A percentile compares a stretch with the other conserved stretches of the same genome.
Evolutionary conservation across 2,329 filamentous ascomycete genomes (phyloP).

Genomic region (Exophiala sp.): DNA sequence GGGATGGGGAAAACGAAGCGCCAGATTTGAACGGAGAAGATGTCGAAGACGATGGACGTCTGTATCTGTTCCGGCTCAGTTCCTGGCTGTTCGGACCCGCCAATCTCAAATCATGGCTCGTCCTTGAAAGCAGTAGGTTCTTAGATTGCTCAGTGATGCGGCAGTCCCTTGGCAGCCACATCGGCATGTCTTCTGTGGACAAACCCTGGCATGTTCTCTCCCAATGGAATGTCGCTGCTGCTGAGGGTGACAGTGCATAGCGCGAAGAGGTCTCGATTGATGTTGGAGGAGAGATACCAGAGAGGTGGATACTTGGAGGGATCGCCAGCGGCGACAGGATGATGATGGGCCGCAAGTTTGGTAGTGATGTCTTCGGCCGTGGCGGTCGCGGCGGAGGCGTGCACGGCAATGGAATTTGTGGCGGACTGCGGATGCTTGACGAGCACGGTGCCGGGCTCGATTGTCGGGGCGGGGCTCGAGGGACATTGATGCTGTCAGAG

Average conservation of each 20-base stretch:
- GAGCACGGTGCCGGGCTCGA: neutral
- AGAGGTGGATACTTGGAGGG: constrained; percentile 1
- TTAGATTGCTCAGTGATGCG: too few relatives aligned
- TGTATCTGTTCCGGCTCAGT: too few relatives aligned
- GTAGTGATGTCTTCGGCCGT: constrained; percentile 23
- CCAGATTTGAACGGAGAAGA: too few relatives aligned
- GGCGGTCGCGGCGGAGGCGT: constrained; percentile 22
- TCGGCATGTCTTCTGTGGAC: neutral
- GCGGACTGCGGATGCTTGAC: neutral
- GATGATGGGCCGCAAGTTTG: constrained; percentile 24
- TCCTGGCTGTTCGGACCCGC: too few relatives aligned
- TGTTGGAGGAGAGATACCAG: neutral
- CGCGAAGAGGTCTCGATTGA: neutral
- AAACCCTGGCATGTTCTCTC: neutral
- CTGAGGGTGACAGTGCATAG: neutral
- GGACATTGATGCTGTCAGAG: neutral
- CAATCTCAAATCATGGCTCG: too few relatives aligned
- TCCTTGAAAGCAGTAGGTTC: too few relatives aligned
- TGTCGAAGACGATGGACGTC: too few relatives aligned
- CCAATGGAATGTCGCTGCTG: too few relatives aligned
- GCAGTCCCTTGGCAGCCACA: neutral
- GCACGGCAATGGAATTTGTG: neutral
- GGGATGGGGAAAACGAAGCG: too few relatives aligned
- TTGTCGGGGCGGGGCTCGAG: neutral
- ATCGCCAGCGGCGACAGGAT: constrained; percentile 21